Conservation (phyloP, 805 yeast species). For the Wickerhamiella dianesei region DNA sequence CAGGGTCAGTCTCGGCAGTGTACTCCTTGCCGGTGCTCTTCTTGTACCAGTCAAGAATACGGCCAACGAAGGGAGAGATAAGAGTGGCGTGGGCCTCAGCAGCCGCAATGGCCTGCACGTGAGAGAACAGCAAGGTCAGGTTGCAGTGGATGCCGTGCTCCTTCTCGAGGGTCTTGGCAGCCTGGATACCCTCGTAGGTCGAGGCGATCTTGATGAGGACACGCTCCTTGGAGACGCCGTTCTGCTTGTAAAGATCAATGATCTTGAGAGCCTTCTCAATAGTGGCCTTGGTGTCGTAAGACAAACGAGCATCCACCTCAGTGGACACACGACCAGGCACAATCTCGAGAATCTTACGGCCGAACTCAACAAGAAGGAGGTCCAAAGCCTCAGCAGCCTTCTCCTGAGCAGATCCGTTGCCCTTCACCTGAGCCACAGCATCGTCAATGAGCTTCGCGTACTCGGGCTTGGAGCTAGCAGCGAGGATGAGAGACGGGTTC, state of each 20-base stretch:
- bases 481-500: slow-evolving; percentile 92
- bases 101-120: slow-evolving; percentile 95
- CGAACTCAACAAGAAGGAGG: slow-evolving; percentile 88
- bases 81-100: slow-evolving; percentile 95
- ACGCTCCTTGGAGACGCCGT: slow-evolving; percentile 80
- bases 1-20: slow-evolving; percentile 78
- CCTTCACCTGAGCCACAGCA: slow-evolving; percentile 79
- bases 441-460: slow-evolving; percentile 81
- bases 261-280: slow-evolving; percentile 85
- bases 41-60: slow-evolving; percentile 98
- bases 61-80: slow-evolving; percentile 97
- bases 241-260: slow-evolving; percentile 71
- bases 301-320: slow-evolving; percentile 96
- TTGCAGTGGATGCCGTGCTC: slow-evolving; percentile 87
- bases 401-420: slow-evolving; percentile 28
- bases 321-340: slow-evolving; percentile 99
- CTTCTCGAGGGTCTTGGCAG: slow-evolving; percentile 87
- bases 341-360: slow-evolving; percentile 78
- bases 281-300: slow-evolving; percentile 90
- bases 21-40: slow-evolving; percentile 82
- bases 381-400: slow-evolving; percentile 78
- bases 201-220: slow-evolving; percentile 93
- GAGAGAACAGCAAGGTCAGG: slow-evolving; percentile 88
- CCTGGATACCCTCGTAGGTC: slow-evolving; percentile 99
- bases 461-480: slow-evolving; percentile 83